Evolutionary conservation across 495 filamentous ascomycete genomes (phyloP).

Genomic region (Lasiosphaeris hirsuta): DNA sequence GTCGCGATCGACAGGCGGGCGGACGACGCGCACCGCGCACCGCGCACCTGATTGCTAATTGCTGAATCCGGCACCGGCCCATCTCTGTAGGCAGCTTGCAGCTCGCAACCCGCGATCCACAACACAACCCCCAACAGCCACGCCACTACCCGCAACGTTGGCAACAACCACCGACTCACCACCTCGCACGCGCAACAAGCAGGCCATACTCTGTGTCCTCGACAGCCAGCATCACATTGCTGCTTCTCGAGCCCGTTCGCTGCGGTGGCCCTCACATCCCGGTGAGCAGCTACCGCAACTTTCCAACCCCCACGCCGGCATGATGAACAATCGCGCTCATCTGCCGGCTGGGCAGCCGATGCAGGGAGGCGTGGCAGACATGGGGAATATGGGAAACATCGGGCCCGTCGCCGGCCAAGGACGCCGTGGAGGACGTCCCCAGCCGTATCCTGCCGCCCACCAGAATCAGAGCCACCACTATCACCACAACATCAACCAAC

Average conservation of each 20-base stretch:
- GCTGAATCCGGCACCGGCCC: too few species aligned
- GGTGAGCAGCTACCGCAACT: slow-evolving; percentile 49
- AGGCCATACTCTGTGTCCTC: background rate
- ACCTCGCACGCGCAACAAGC: slow-evolving; percentile 5
- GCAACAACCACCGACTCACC: background rate
- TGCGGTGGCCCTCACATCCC: slow-evolving; percentile 39
- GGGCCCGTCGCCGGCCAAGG: slow-evolving; percentile 28
- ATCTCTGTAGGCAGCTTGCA: too few species aligned
- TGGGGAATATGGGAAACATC: slow-evolving; percentile 19
- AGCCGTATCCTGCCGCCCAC: slow-evolving; percentile 33
- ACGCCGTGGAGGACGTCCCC: slow-evolving; percentile 34
- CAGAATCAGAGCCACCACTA: slow-evolving; percentile 28
- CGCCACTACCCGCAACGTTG: too few species aligned
- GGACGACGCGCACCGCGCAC: too few species aligned
- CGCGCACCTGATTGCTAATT: too few species aligned
- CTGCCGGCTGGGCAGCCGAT: slow-evolving; percentile 61
- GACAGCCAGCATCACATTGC: slow-evolving; percentile 4
- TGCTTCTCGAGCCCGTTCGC: slow-evolving; percentile 15
- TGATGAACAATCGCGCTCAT: slow-evolving; percentile 58
- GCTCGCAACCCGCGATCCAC: too few species aligned
- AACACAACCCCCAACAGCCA: too few species aligned
- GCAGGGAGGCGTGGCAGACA: slow-evolving; percentile 41
- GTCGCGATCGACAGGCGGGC: too few species aligned
- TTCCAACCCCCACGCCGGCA: slow-evolving; percentile 52
- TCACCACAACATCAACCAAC: slow-evolving; percentile 30